Evolutionary conservation across 495 filamentous ascomycete genomes (phyloP).

Genomic region (Podospora conica): DNA sequence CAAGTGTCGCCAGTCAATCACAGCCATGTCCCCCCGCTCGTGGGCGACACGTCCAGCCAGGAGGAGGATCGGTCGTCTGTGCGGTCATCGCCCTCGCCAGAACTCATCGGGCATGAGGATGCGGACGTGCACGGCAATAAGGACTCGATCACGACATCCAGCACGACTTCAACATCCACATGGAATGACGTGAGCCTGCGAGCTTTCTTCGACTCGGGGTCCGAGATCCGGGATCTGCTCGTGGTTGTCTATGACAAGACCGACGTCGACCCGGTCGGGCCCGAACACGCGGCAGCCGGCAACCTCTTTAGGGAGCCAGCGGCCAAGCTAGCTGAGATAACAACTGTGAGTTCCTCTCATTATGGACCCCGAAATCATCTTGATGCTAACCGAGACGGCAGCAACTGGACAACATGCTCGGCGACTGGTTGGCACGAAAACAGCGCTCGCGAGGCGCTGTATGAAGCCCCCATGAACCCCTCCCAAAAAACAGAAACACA

Average conservation of each 20-base stretch:
- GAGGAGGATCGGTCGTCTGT: slow-evolving; percentile 57
- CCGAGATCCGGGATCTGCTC: slow-evolving; percentile 85
- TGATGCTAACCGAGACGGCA: slow-evolving; percentile 27
- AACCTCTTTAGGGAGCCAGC: slow-evolving; percentile 81
- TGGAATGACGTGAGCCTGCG: slow-evolving; percentile 85
- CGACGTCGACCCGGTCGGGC: slow-evolving; percentile 64
- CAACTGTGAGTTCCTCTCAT: slow-evolving; percentile 47
- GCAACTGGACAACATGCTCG: slow-evolving; percentile 79
- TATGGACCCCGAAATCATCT: slow-evolving; percentile 4
- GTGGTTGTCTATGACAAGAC: slow-evolving; percentile 88
- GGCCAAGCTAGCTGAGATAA: slow-evolving; percentile 72
- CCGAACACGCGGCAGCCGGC: slow-evolving; percentile 77
- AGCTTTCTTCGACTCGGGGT: slow-evolving; percentile 85
- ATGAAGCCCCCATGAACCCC: slow-evolving; percentile 13
- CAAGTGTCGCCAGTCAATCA: slow-evolving; percentile 55
- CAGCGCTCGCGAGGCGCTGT: slow-evolving; percentile 43
- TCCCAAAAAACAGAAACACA: not conserved
- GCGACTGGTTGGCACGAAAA: slow-evolving; percentile 70
- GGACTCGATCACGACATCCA: slow-evolving; percentile 40
- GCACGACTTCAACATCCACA: slow-evolving; percentile 40
- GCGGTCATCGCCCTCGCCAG: slow-evolving; percentile 61
- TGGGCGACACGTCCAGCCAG: slow-evolving; percentile 60
- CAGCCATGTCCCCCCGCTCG: slow-evolving; percentile 52
- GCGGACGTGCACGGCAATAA: slow-evolving; percentile 32
- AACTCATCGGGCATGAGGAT: slow-evolving; percentile 51